These are phyloP conservation scores for Royoungia palumana DNA, from an alignment of 768 basidiomycete genomes.

Conservation along the genomic window DNA sequence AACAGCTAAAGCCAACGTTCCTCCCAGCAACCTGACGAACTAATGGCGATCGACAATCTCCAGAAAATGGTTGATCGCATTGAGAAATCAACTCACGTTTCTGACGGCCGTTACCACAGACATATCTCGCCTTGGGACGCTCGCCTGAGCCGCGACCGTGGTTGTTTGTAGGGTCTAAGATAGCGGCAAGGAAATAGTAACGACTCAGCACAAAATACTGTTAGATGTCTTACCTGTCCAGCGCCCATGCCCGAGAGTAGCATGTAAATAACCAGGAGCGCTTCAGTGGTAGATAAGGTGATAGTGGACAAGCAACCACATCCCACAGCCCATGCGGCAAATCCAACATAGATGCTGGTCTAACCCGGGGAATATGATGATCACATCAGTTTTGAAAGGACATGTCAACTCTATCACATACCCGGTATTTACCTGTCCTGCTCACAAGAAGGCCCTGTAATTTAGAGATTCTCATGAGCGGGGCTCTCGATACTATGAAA, in stretches of 20 bases:
- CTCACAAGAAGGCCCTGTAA: conserved; percentile 58
- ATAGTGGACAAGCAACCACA: conserved; percentile 70
- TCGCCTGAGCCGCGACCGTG: conserved; percentile 70
- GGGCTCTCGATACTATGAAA: neutral
- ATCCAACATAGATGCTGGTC: conserved; percentile 50
- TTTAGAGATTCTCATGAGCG: neutral
- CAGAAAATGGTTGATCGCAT: neutral
- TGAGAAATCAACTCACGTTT: conserved; percentile 39
- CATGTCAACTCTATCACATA: conserved; percentile 16
- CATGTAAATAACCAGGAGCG: conserved; percentile 57
- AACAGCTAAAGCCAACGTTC: conserved; percentile 63
- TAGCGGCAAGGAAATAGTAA: neutral
- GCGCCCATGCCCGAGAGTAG: conserved; percentile 57
- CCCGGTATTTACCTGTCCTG: conserved; percentile 61
- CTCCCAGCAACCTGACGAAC: conserved; percentile 70
- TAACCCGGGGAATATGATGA: neutral
- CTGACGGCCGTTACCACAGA: conserved; percentile 69
- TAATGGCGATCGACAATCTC: conserved; percentile 19
- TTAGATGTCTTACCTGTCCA: conserved; percentile 44
- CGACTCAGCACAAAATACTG: neutral
- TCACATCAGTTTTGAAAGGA: neutral
- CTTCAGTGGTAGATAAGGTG: conserved; percentile 43
- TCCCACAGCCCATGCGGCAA: conserved; percentile 64
- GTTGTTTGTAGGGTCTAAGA: conserved; percentile 57
- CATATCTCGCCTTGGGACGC: conserved; percentile 69